These are phyloP conservation scores for Psilocybe tampanensis DNA, from an alignment of 768 basidiomycete genomes.

Conservation along the genomic window DNA sequence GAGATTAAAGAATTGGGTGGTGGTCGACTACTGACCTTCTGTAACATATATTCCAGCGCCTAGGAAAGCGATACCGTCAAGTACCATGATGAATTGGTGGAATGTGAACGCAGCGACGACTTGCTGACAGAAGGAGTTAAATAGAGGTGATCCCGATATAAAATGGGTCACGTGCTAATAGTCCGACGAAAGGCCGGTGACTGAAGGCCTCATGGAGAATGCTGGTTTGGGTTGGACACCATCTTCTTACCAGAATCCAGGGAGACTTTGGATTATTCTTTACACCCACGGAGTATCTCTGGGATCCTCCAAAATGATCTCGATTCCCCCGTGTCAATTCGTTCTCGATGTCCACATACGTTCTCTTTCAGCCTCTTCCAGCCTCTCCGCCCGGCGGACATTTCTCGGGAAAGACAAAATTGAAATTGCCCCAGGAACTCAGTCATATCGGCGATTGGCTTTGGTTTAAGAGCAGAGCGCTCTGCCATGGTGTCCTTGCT, in stretches of 20 bases:
- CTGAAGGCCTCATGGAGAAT: constrained; percentile 15
- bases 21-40: constrained; percentile 54
- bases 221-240: constrained; percentile 10
- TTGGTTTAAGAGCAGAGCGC: constrained; percentile 40
- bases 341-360: constrained; percentile 25
- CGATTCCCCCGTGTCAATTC: constrained; percentile 25
- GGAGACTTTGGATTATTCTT: constrained; percentile 18
- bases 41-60: constrained; percentile 81
- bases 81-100: constrained; percentile 10
- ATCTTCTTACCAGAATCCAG: constrained; percentile 23
- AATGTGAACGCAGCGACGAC: constrained; percentile 4
- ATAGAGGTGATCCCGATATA: constrained; percentile 12
- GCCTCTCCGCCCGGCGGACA: constrained; percentile 38
- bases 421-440: constrained; percentile 41
- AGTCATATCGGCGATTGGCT: constrained; percentile 44
- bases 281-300: constrained; percentile 33
- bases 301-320: constrained; percentile 24
- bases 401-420: constrained; percentile 44
- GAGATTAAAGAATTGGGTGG: constrained; percentile 4
- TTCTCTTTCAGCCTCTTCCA: background rate
- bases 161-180: constrained; percentile 17
- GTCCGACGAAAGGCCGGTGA: constrained; percentile 29
- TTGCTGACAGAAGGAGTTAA: constrained; percentile 19
- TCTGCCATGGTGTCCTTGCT: constrained; percentile 28
- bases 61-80: constrained; percentile 69